Percentiles rank a stretch among this genome's conserved stretches.
Conservation (phyloP, 768 basidiomycete genomes). For the Mycena amicta region DNA sequence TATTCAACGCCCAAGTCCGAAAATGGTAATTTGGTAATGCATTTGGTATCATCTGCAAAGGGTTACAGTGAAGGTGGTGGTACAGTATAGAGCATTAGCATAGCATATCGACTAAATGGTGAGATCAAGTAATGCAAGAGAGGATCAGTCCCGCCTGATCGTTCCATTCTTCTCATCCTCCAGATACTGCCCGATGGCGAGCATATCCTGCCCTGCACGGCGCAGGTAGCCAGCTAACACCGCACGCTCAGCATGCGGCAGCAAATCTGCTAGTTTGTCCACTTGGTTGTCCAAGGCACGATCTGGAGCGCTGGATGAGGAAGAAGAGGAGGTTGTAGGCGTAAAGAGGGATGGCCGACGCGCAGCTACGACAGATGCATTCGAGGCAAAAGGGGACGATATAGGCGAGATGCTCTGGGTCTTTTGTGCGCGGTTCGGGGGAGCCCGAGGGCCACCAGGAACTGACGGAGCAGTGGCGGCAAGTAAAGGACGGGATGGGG, state of each 20-base stretch:
- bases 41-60: too few relatives aligned
- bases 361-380: slow-evolving; percentile 27
- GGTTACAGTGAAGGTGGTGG: too few relatives aligned
- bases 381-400: slow-evolving; percentile 33
- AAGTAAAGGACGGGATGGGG: slow-evolving; percentile 23
- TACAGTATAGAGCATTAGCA: neutral
- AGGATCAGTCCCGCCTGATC: slow-evolving; percentile 40
- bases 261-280: slow-evolving; percentile 66
- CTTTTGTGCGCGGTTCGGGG: slow-evolving; percentile 60
- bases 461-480: slow-evolving; percentile 51
- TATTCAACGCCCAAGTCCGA: neutral
- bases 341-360: slow-evolving; percentile 43
- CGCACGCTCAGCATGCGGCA: slow-evolving; percentile 71
- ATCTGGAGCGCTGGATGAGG: slow-evolving; percentile 21
- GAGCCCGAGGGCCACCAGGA: slow-evolving; percentile 76
- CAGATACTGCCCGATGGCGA: slow-evolving; percentile 85
- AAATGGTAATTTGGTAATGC: too few relatives aligned
- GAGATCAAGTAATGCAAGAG: neutral
- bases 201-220: slow-evolving; percentile 75
- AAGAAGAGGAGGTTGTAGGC: slow-evolving; percentile 12
- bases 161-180: slow-evolving; percentile 82
- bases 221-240: slow-evolving; percentile 73
- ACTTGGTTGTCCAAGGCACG: slow-evolving; percentile 68
- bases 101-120: neutral
- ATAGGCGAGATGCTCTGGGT: slow-evolving; percentile 65